Evolutionary conservation across 176 grass and related monocot genomes (phyloP), one percentile per base, ranked within the genome.

Genomic region (Avena insularis): DNA sequence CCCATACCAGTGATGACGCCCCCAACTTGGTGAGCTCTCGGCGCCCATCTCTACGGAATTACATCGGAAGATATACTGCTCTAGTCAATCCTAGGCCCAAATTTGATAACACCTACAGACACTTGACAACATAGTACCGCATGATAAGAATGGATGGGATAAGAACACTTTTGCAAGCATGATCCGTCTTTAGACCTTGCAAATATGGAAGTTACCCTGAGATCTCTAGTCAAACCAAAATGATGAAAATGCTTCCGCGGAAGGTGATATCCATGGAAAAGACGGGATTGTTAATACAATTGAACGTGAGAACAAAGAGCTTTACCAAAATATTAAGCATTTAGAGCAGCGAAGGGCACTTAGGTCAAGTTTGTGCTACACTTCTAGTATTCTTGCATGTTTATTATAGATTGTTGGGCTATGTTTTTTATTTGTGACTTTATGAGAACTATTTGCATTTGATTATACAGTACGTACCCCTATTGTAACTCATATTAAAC

Each of bases 1-100:
- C 83, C 23, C 85, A 83, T 51, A 73, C 53, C 8, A 31, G 31
- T 0, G 81, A 89, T 6, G 72, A 85, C 2, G 49, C 77, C 40
- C 78, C 83, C 12, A 71, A 36, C 7, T 25, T 83, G 29, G 75
- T 78, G 10, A 91, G 17, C 43, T 29, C 82, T 29, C 86, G 86
- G 0, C 82, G 86, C 12, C 67, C 86, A 58, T 80, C 77, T 19
- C 29, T 89, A 4, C 82, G 81, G 43, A 85, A 78, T n/a, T 71
- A 77, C 25, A 63, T n/a, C 2, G 66, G 68, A 45, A 85, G 85
- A 15, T 91, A 88, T 73, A 86, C 72, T 20, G 2, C 57, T 12
- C 43, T 86, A 0, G 48, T 82, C 2, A 31, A 76, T 23, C 70
- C 68, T 3, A 45, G 85, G 43, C 82, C 86, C 3, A 88, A 91